Percentiles rank a stretch among this genome's conserved stretches.
Evolutionary conservation across 306 rosid species (phyloP).

Genomic region (Vigna mungo): DNA sequence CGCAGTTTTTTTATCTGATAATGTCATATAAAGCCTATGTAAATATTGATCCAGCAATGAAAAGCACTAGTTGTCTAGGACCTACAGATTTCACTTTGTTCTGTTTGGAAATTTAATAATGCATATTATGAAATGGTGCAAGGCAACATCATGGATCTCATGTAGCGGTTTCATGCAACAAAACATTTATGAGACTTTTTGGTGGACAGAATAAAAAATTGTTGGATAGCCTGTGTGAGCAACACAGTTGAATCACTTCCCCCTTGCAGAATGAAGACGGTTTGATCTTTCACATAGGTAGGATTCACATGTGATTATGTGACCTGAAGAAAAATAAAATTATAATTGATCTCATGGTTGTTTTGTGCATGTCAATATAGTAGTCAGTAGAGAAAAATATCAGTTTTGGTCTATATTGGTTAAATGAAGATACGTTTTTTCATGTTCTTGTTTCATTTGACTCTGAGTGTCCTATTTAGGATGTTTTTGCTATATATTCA

Average conservation of each 20-base stretch:
- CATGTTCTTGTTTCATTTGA: too few species aligned
- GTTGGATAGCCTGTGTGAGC: not conserved
- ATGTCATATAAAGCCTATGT: not conserved
- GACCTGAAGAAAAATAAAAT: too few species aligned
- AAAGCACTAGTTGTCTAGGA: constrained; percentile 19
- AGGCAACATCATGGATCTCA: constrained; percentile 10
- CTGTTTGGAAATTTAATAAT: constrained; percentile 1
- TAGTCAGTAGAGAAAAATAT: too few species aligned
- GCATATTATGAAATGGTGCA: not conserved
- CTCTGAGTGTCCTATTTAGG: not conserved
- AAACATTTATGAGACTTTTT: constrained; percentile 2
- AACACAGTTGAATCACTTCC: too few species aligned
- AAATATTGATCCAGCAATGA: not conserved
- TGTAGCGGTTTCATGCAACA: not conserved
- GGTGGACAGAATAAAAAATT: not conserved
- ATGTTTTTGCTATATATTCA: not conserved
- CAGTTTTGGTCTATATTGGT: too few species aligned
- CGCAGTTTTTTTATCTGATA: not conserved
- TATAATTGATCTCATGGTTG: too few species aligned
- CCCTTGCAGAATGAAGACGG: too few species aligned
- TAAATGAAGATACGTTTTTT: too few species aligned
- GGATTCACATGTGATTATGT: too few species aligned
- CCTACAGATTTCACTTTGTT: not conserved
- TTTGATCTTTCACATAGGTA: too few species aligned
- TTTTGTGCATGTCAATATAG: too few species aligned